Evolutionary conservation across 345 rosid genomes (phyloP).

Genomic region (Eucalyptus pauciflora): DNA sequence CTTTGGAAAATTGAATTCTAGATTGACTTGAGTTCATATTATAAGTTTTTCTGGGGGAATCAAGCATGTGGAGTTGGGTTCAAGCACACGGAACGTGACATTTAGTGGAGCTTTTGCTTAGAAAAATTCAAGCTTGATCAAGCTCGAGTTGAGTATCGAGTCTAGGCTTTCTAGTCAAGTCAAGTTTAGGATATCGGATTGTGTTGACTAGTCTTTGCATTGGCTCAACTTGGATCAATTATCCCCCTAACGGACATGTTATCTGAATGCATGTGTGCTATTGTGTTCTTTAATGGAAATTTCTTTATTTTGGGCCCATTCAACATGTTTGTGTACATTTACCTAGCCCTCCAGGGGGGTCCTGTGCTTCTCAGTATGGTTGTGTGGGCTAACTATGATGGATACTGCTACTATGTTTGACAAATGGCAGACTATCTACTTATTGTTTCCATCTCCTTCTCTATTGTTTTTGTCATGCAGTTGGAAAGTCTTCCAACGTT

Average conservation of each 20-base stretch:
- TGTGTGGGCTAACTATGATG: background rate
- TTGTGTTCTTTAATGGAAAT: background rate
- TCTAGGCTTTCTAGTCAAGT: background rate
- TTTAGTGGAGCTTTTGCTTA: background rate
- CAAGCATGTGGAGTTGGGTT: background rate
- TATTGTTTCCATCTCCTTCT: background rate
- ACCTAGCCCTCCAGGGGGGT: background rate
- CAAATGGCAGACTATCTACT: background rate
- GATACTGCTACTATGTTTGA: background rate
- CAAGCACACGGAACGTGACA: background rate
- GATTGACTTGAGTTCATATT: background rate
- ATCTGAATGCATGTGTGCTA: background rate
- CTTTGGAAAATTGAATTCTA: background rate
- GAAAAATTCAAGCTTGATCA: background rate
- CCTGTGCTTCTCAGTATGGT: background rate
- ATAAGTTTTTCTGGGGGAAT: background rate
- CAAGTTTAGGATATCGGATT: background rate
- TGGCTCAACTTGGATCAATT: background rate
- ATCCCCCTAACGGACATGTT: background rate
- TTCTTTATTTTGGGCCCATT: background rate
- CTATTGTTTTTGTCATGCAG: conserved; percentile 22
- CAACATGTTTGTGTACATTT: background rate
- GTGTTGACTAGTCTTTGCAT: background rate
- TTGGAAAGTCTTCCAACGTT: conserved; percentile 59
- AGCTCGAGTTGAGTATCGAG: background rate